These are phyloP conservation scores for Spencermartinsiella europaea DNA, from an alignment of 805 yeast genomes.

Conservation along the genomic window DNA sequence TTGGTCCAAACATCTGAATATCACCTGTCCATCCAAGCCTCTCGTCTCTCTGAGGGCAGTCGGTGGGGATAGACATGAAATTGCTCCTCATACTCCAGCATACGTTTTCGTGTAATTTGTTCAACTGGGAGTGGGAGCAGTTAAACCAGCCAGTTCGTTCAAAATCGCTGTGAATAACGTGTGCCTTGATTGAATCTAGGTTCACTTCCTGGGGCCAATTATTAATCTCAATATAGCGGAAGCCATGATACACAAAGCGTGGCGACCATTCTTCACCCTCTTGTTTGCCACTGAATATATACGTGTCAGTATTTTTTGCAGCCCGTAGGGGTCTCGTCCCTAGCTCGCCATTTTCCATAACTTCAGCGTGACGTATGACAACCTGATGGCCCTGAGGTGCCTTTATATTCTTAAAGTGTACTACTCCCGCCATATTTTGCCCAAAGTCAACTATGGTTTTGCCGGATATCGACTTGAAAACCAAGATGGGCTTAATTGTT, in stretches of 20 bases:
- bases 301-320: slow-evolving; percentile 23
- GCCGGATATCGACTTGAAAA: slow-evolving; percentile 20
- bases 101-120: slow-evolving; percentile 19
- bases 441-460: slow-evolving; percentile 28
- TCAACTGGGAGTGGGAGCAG: slow-evolving; percentile 20
- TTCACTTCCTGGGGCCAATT: slow-evolving; percentile 21
- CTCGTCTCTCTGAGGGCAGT: slow-evolving; percentile 30
- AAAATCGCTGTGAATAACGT: slow-evolving; percentile 21
- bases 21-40: slow-evolving; percentile 30
- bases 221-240: slow-evolving; percentile 23
- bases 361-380: slow-evolving; percentile 25
- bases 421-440: slow-evolving; percentile 25
- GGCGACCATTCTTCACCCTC: slow-evolving; percentile 24
- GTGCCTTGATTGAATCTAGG: slow-evolving; percentile 16
- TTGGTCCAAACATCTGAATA: slow-evolving; percentile 25
- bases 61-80: slow-evolving; percentile 26
- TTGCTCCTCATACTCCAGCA: slow-evolving; percentile 25
- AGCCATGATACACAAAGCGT: slow-evolving; percentile 27
- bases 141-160: slow-evolving; percentile 21
- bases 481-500: slow-evolving; percentile 15
- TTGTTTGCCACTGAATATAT: slow-evolving; percentile 20
- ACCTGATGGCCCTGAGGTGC: slow-evolving; percentile 21
- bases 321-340: slow-evolving; percentile 24
- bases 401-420: slow-evolving; percentile 15
- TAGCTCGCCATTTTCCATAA: slow-evolving; percentile 26